These are phyloP conservation scores for Cyanidiococcus yangmingshanensis DNA, from an alignment of 23 red algal genomes.

Conservation along the genomic window DNA sequence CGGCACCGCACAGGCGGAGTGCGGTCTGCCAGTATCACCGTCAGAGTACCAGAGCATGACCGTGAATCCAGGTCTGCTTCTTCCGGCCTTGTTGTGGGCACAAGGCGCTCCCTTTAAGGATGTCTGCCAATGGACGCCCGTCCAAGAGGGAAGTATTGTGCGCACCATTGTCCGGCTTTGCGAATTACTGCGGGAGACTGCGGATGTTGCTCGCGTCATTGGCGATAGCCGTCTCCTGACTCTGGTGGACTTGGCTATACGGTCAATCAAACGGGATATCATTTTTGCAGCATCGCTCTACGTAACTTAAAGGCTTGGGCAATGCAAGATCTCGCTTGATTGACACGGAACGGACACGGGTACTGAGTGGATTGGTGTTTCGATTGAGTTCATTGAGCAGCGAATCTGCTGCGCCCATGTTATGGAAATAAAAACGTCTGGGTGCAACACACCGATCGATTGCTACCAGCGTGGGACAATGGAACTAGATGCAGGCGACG, in stretches of 20 bases:
- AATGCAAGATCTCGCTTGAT: too few species aligned
- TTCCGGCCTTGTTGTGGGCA: constrained; percentile 70
- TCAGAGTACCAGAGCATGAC: constrained; percentile 49
- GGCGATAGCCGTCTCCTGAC: constrained; percentile 50
- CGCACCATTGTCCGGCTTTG: constrained; percentile 63
- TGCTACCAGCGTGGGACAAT: too few species aligned
- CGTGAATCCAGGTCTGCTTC: constrained; percentile 38
- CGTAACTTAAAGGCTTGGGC: too few species aligned
- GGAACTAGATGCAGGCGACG: too few species aligned
- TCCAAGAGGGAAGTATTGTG: constrained; percentile 84
- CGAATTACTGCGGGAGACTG: constrained; percentile 68
- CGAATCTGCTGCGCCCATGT: too few species aligned
- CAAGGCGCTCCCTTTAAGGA: constrained; percentile 57
- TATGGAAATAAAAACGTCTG: too few species aligned
- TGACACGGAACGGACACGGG: too few species aligned
- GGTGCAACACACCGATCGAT: too few species aligned
- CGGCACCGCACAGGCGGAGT: constrained; percentile 62
- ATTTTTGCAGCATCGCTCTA: constrained; percentile 95
- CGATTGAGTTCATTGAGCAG: too few species aligned
- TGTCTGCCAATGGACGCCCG: constrained; percentile 41
- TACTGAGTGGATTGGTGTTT: too few species aligned
- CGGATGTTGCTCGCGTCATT: constrained; percentile 76
- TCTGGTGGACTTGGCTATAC: constrained; percentile 43
- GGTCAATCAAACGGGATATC: constrained; percentile 59
- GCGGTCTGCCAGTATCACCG: constrained; percentile 56